A percentile compares a stretch with the other conserved stretches of the same genome.
These are phyloP conservation scores for Calocera viscosa DNA, from an alignment of 768 basidiomycete species.

Conservation along the genomic window DNA sequence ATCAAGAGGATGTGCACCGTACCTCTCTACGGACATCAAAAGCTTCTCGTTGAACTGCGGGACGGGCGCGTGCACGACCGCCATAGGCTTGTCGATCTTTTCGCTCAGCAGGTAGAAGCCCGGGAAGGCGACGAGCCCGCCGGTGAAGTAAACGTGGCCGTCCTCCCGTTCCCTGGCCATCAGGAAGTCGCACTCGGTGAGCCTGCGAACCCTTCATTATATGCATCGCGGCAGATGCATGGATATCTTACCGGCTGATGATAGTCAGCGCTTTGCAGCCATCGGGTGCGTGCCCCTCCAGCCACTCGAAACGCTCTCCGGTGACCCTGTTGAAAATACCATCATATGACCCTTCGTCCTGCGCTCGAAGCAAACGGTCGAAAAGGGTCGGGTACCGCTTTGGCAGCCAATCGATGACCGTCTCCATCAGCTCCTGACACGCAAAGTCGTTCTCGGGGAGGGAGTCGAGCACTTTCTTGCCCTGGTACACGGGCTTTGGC, in stretches of 20 bases:
- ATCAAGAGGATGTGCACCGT: too few species aligned
- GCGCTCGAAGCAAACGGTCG: constrained; percentile 14
- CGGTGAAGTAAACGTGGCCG: constrained; percentile 29
- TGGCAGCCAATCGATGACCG: constrained; percentile 45
- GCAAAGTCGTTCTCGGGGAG: constrained; percentile 40
- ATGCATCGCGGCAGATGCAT: not conserved
- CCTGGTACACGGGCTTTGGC: too few species aligned
- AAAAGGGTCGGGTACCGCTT: constrained; percentile 47
- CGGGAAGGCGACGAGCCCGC: constrained; percentile 28
- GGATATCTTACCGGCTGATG: constrained; percentile 20
- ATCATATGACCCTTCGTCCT: not conserved
- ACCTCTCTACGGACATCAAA: constrained; percentile 27
- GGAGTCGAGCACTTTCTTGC: constrained; percentile 34
- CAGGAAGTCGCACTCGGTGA: constrained; percentile 29
- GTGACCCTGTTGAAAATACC: constrained; percentile 27
- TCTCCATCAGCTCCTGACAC: constrained; percentile 42
- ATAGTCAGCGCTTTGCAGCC: constrained; percentile 25
- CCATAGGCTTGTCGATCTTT: constrained; percentile 26
- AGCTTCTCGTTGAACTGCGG: constrained; percentile 31
- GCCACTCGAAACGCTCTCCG: constrained; percentile 18
- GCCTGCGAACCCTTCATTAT: constrained; percentile 15
- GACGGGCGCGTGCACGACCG: constrained; percentile 23
- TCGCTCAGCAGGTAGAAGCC: constrained; percentile 28
- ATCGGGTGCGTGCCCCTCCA: constrained; percentile 2
- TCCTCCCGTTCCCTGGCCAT: constrained; percentile 29